These are phyloP conservation scores for Cyclocybe cylindracea DNA, from an alignment of 768 basidiomycete species.

Conservation along the genomic window DNA sequence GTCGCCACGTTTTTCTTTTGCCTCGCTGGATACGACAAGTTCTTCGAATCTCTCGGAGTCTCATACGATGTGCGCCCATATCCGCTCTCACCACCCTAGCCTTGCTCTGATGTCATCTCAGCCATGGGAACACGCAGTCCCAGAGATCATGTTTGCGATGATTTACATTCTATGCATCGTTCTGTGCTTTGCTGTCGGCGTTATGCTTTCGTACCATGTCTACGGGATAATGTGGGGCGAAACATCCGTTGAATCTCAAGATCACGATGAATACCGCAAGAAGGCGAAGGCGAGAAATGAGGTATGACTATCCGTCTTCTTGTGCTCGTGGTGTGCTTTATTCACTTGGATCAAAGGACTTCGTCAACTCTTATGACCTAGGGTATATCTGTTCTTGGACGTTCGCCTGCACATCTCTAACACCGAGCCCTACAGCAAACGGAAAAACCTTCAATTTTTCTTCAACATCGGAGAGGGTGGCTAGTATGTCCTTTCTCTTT, in stretches of 20 bases:
- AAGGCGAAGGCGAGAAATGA: conserved; percentile 70
- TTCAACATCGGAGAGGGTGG: conserved; percentile 83
- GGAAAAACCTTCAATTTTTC: conserved; percentile 76
- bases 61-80: conserved; percentile 39
- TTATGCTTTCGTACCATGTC: conserved; percentile 76
- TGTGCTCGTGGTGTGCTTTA: background rate
- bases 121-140: conserved; percentile 63
- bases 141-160: conserved; percentile 69
- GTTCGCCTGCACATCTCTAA: background rate
- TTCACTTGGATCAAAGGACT: conserved; percentile 46
- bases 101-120: background rate
- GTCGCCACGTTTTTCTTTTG: conserved; percentile 64
- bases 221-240: conserved; percentile 74
- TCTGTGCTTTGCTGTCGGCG: conserved; percentile 69
- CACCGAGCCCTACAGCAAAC: conserved; percentile 33
- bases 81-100: background rate
- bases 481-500: conserved; percentile 60
- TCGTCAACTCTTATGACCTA: conserved; percentile 90
- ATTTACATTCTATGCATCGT: conserved; percentile 77
- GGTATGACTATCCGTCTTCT: conserved; percentile 38
- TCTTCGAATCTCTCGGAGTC: conserved; percentile 61
- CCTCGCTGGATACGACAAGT: conserved; percentile 61
- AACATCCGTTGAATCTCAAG: conserved; percentile 89
- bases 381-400: conserved; percentile 47
- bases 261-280: conserved; percentile 76